Evolutionary conservation across 306 rosid genomes (phyloP).

Genomic region (Astragalus membranaceus): DNA sequence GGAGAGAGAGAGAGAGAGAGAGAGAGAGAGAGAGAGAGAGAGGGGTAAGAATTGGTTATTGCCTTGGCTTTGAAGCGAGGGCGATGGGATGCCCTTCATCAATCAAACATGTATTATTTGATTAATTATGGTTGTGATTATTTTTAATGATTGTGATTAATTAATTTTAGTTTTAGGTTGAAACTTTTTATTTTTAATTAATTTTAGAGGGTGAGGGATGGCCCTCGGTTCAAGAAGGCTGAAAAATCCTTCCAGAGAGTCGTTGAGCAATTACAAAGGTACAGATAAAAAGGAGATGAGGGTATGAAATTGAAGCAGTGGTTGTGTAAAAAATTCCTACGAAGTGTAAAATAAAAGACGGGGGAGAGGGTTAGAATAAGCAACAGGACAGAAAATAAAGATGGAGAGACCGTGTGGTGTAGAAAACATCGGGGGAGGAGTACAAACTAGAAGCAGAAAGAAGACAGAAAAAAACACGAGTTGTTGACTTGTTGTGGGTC

Average conservation of each 20-base stretch:
- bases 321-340: no score
- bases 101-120: constrained; percentile 14
- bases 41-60: constrained; percentile 11
- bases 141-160: no score
- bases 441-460: background rate
- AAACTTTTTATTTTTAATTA: background rate
- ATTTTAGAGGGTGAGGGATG: no score
- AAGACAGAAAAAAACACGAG: constrained; percentile 12
- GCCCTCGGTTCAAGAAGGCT: no score
- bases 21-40: background rate
- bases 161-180: constrained; percentile 10
- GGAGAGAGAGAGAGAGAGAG: background rate
- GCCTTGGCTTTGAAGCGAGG: constrained; percentile 76
- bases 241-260: no score
- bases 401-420: background rate
- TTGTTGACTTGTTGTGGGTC: constrained; percentile 25
- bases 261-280: no score
- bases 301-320: background rate
- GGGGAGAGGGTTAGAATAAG: no score
- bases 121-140: background rate
- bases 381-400: no score
- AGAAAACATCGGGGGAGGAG: background rate
- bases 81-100: constrained; percentile 46
- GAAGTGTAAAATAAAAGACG: no score
- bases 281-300: constrained; percentile 13